phyloP scores from a whole-genome alignment of 1,139 yeast species.

The Nadsonia commutata region DNA sequence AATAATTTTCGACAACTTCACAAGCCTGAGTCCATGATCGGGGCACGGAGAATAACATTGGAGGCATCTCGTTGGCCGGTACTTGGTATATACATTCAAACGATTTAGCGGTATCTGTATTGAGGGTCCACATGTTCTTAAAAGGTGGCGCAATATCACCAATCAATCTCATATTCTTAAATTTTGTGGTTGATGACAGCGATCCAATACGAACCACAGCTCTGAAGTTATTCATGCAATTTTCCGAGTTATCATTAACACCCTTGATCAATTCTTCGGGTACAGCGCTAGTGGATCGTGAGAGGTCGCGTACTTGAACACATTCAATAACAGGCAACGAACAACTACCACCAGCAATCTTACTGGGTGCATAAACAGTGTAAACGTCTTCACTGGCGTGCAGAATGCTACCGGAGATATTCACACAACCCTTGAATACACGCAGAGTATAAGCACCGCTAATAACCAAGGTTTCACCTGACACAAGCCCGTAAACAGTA shows the following conservation, averaged over 20 bases:
- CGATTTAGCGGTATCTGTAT: not conserved
- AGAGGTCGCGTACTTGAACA: not conserved
- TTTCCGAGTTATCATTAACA: not conserved
- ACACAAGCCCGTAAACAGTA: not conserved
- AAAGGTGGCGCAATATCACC: not conserved
- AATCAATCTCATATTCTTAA: not conserved
- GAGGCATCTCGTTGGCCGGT: not conserved
- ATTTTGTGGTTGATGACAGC: not conserved
- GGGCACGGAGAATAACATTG: not conserved
- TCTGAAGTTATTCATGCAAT: not conserved
- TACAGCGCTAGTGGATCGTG: not conserved
- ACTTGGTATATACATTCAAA: not conserved
- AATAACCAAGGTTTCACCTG: not conserved
- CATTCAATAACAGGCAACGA: not conserved
- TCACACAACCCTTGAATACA: not conserved
- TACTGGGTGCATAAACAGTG: not conserved
- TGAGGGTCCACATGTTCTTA: not conserved
- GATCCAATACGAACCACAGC: not conserved
- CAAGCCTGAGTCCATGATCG: conserved; percentile 4
- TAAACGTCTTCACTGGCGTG: not conserved
- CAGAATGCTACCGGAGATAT: not conserved
- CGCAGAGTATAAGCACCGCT: not conserved
- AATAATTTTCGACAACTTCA: conserved; percentile 1
- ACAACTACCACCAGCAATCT: not conserved
- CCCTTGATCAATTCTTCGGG: not conserved